A percentile compares a stretch with the other conserved stretches of the same genome.
Conservation (phyloP, 129 eudicot genomes). For the Flaveria trinervia region DNA sequence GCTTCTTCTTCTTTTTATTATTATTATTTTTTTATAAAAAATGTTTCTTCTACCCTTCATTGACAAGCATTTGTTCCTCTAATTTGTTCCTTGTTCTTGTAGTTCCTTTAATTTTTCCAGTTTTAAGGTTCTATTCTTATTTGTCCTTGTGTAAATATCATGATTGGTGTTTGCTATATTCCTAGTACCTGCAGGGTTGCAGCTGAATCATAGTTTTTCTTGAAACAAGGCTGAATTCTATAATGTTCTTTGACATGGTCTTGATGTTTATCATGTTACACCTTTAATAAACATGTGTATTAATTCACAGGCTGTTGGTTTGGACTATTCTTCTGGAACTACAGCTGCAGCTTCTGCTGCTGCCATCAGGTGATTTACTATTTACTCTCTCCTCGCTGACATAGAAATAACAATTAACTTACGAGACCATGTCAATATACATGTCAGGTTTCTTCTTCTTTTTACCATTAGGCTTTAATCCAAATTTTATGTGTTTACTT, state of each 20-base stretch:
- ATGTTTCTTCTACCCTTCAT: not conserved
- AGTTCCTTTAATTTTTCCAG: too few species aligned
- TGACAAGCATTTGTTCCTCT: conserved; percentile 9
- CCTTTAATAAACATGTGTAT: conserved; percentile 13
- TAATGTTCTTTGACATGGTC: conserved; percentile 15
- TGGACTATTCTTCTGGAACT: conserved; percentile 84
- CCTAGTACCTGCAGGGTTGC: conserved; percentile 11
- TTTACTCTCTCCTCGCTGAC: conserved; percentile 2
- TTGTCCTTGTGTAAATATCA: not conserved
- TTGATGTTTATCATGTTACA: conserved; percentile 6
- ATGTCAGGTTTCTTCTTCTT: not conserved
- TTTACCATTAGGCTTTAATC: not conserved
- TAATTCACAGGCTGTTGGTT: conserved; percentile 87
- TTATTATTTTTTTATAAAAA: too few species aligned
- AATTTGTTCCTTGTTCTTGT: not conserved
- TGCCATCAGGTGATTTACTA: conserved; percentile 74
- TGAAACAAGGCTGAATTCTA: not conserved
- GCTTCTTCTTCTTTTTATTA: conserved; percentile 3
- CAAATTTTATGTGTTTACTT: not conserved
- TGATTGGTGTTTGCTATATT: not conserved
- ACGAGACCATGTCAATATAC: conserved; percentile 5
- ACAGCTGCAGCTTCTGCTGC: conserved; percentile 98
- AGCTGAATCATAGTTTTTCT: conserved; percentile 3
- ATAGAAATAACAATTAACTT: conserved; percentile 4
- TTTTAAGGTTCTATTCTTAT: not conserved